Conservation (phyloP, 768 basidiomycete genomes). For the Lactarius tabidus region DNA sequence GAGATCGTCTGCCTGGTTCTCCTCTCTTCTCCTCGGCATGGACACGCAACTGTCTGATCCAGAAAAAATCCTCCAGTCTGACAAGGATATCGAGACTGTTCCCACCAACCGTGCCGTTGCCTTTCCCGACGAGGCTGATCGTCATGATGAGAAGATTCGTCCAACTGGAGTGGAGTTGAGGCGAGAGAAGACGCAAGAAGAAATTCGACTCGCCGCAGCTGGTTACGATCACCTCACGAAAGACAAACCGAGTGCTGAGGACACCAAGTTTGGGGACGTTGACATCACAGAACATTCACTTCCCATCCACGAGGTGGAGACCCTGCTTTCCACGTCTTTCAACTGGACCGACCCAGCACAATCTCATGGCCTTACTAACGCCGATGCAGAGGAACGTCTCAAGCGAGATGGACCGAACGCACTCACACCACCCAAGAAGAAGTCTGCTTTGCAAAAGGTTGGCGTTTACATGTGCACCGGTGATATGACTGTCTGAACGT, state of each 20-base stretch:
- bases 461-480: constrained; percentile 12
- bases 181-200: constrained; percentile 61
- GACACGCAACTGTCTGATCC: constrained; percentile 10
- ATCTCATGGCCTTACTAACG: constrained; percentile 48
- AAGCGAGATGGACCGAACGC: constrained; percentile 55
- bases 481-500: not conserved
- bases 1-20: not conserved
- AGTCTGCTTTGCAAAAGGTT: constrained; percentile 61
- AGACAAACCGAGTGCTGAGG: constrained; percentile 36
- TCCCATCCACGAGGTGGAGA: constrained; percentile 39
- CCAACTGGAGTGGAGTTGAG: constrained; percentile 58
- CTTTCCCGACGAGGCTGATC: constrained; percentile 40
- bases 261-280: constrained; percentile 38
- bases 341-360: constrained; percentile 48
- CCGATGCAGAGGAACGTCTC: constrained; percentile 53
- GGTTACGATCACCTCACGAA: constrained; percentile 60
- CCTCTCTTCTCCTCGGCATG: constrained; percentile 10
- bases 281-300: constrained; percentile 58
- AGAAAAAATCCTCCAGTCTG: constrained; percentile 12
- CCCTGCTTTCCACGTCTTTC: constrained; percentile 46
- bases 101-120: constrained; percentile 44
- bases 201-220: constrained; percentile 61
- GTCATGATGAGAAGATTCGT: constrained; percentile 36
- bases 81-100: constrained; percentile 35
- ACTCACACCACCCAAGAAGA: constrained; percentile 64